These are phyloP conservation scores for Exserohilum rostratum DNA, from an alignment of 2,329 filamentous ascomycete genomes.

Conservation along the genomic window DNA sequence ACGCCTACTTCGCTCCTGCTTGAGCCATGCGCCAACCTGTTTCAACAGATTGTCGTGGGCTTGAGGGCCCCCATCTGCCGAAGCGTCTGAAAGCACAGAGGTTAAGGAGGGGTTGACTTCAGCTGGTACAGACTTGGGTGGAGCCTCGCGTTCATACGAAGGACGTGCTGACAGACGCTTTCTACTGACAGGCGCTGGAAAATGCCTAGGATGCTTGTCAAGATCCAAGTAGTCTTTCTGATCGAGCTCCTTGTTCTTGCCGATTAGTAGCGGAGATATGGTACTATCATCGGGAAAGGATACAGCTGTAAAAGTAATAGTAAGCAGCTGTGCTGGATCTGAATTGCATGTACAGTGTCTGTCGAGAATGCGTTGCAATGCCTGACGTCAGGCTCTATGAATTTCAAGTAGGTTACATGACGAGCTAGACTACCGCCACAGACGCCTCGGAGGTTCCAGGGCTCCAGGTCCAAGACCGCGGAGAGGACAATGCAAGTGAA, in stretches of 20 bases:
- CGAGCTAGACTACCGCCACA: neutral
- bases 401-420: neutral
- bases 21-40: slow-evolving; percentile 83
- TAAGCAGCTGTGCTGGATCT: slow-evolving; percentile 28
- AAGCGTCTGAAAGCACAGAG: slow-evolving; percentile 40
- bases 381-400: neutral
- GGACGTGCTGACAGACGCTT: slow-evolving; percentile 54
- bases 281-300: slow-evolving; percentile 53
- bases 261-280: slow-evolving; percentile 56
- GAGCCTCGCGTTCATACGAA: slow-evolving; percentile 40
- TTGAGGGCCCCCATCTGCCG: slow-evolving; percentile 29
- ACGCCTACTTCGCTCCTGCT: slow-evolving; percentile 75
- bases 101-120: slow-evolving; percentile 40
- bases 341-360: neutral
- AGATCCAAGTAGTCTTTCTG: slow-evolving; percentile 50
- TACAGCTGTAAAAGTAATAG: slow-evolving; percentile 46
- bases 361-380: neutral
- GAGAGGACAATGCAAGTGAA: neutral
- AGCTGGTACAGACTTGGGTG: slow-evolving; percentile 24
- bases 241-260: slow-evolving; percentile 54
- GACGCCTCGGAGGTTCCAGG: neutral
- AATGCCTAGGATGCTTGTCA: slow-evolving; percentile 47
- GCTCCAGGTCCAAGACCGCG: neutral
- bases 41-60: slow-evolving; percentile 60
- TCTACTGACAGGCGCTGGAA: slow-evolving; percentile 48